Conservation (phyloP, 2,329 filamentous ascomycete genomes). For the Xylariaceae sp. region DNA sequence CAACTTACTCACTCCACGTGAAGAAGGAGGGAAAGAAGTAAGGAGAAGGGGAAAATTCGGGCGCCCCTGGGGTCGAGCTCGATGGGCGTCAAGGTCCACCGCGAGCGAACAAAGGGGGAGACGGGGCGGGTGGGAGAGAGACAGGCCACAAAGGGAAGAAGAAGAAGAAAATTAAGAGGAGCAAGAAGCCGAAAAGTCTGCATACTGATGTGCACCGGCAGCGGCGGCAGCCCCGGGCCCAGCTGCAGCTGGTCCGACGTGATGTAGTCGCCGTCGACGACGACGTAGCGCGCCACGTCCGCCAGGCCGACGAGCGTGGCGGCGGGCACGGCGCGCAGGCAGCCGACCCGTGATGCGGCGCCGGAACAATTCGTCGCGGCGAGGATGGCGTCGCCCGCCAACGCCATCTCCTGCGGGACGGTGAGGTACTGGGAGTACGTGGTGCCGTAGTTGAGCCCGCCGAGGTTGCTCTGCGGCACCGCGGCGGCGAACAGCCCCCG, state of each 20-base stretch:
- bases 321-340: conserved; percentile 41
- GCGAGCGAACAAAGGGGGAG: too few relatives aligned
- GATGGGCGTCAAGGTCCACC: too few relatives aligned
- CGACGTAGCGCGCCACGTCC: conserved; percentile 42
- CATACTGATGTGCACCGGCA: too few relatives aligned
- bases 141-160: too few relatives aligned
- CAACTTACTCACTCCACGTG: too few relatives aligned
- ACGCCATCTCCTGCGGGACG: conserved; percentile 41
- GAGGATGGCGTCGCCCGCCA: conserved; percentile 44
- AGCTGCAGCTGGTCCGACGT: conserved; percentile 38
- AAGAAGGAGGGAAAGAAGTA: too few relatives aligned
- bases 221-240: too few relatives aligned
- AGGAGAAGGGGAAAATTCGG: too few relatives aligned
- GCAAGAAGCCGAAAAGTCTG: too few relatives aligned
- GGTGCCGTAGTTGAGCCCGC: conserved; percentile 43
- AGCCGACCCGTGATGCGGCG: conserved; percentile 41
- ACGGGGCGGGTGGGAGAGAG: too few relatives aligned
- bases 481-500: conserved; percentile 40
- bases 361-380: conserved; percentile 42
- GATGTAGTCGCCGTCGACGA: conserved; percentile 51
- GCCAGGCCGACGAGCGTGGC: conserved; percentile 30
- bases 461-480: conserved; percentile 34
- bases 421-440: conserved; percentile 53
- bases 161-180: too few relatives aligned
- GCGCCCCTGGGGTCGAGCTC: too few relatives aligned